phyloP scores from a whole-genome alignment of 2,329 filamentous ascomycete species.

The Colletotrichum filicis region DNA sequence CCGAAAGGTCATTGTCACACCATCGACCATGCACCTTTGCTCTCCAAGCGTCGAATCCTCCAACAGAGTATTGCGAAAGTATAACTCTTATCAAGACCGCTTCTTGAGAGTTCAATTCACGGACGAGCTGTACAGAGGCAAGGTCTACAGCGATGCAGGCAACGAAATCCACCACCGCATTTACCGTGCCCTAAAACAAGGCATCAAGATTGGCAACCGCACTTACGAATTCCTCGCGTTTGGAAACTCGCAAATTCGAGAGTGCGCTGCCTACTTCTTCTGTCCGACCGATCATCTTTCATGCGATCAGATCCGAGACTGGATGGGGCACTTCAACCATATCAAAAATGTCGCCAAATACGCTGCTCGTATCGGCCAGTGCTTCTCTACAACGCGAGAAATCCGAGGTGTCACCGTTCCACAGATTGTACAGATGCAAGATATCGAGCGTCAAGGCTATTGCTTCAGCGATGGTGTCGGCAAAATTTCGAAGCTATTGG shows the following conservation, averaged over 20 bases:
- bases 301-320: slow-evolving; percentile 80
- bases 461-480: slow-evolving; percentile 94
- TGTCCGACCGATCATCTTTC: slow-evolving; percentile 74
- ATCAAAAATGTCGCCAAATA: slow-evolving; percentile 91
- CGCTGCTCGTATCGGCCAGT: slow-evolving; percentile 89
- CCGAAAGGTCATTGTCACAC: slow-evolving; percentile 83
- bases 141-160: slow-evolving; percentile 65
- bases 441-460: slow-evolving; percentile 75
- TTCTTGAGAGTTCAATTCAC: slow-evolving; percentile 92
- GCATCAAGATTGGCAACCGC: slow-evolving; percentile 84
- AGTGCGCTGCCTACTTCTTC: slow-evolving; percentile 94
- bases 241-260: slow-evolving; percentile 93
- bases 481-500: slow-evolving; percentile 85
- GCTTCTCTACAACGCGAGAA: slow-evolving; percentile 91
- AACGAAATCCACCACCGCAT: slow-evolving; percentile 77
- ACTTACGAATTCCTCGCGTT: slow-evolving; percentile 92
- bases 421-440: slow-evolving; percentile 69
- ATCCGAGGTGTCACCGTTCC: slow-evolving; percentile 73
- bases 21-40: slow-evolving; percentile 82
- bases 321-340: slow-evolving; percentile 87
- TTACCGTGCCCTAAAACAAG: slow-evolving; percentile 76
- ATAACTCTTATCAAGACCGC: slow-evolving; percentile 74
- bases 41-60: slow-evolving; percentile 86
- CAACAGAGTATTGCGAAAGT: slow-evolving; percentile 85
- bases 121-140: slow-evolving; percentile 76